These are phyloP conservation scores for Colletotrichum lentis DNA, from an alignment of 2,329 filamentous ascomycete genomes.

Conservation along the genomic window DNA sequence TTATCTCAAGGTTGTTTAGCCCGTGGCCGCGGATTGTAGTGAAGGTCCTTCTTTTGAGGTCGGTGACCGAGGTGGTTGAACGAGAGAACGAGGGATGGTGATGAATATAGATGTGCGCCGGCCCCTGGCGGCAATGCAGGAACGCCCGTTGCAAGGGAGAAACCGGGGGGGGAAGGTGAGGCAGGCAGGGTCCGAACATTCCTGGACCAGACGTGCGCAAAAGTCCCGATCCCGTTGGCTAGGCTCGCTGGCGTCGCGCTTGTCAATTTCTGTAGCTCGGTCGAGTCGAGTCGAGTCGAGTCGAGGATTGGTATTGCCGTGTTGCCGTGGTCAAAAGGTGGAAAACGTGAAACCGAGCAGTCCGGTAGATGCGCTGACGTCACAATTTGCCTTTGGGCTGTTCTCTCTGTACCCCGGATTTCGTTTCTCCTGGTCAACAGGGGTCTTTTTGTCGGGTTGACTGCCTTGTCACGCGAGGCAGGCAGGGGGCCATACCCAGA, in stretches of 20 bases:
- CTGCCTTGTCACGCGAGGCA: not conserved
- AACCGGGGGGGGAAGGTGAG: not conserved
- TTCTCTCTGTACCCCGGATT: not conserved
- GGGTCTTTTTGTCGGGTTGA: not conserved
- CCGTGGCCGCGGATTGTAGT: too few species aligned
- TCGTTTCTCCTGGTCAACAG: not conserved
- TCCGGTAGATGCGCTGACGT: slow-evolving; percentile 1
- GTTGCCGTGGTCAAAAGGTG: not conserved
- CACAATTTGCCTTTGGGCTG: not conserved
- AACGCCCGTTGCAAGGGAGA: not conserved
- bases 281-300: too few species aligned
- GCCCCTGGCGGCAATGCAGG: slow-evolving; percentile 1
- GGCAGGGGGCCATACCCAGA: not conserved
- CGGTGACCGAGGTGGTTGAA: not conserved
- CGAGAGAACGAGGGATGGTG: not conserved
- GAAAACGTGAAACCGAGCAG: slow-evolving; percentile 6
- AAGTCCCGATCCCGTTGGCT: not conserved
- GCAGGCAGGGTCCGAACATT: not conserved
- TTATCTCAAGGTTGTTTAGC: not conserved
- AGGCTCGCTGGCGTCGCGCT: not conserved
- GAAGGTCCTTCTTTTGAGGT: not conserved
- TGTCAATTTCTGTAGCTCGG: not conserved
- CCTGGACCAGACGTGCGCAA: not conserved
- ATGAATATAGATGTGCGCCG: slow-evolving; percentile 7
- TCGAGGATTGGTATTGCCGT: too few species aligned